Base-by-base conservation (phyloP, 2,329 filamentous ascomycete genomes). In the Xylariaceae sp. region DNA sequence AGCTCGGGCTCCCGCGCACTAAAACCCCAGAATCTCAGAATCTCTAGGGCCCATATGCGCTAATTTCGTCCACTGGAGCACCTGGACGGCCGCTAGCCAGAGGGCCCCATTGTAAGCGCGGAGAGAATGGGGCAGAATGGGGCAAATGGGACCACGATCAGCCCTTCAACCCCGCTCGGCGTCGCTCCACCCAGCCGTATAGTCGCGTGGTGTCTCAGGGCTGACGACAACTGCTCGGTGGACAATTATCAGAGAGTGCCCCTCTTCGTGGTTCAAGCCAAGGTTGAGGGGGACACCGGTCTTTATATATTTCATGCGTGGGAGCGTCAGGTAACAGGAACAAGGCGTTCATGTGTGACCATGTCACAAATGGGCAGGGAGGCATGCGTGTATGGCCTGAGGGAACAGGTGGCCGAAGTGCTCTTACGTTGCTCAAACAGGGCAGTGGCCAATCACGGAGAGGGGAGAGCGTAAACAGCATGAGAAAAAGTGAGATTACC, bases 351-450 rank as follows among this genome's bases (percentile, higher is more conserved):
- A 6, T 6, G 24, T 26, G 24, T 26, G 12, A 12, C 7, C 24
- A 5, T 11, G 24, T 11, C 5, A 26, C 12, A 12, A 5, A 26
- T 5, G 12, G 5, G 21, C 10, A 8, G 14, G 11, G 8, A 7
- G 25, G 8, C 25, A 14, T 7, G 11, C 8, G 14, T 28, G 14
- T 19, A 17, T 16, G 6, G 27, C 7, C n/a, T n/a, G 27, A 16
- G 10, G 6, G 17, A 15, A n/a, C 27, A 16, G 27, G 27, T 16
- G 14, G 14, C 14, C 15, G 27, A n/a, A 29, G 14, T 15, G 14
- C 17, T 29, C 27, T 29, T 29, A 29, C 27, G 27, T 29, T 16
- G 27, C 27, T 29, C 10, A 29, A 16, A 29, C 27, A 17, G 6
- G 27, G 17, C 14, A 29, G 5, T n/a, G 17, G 27, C 27, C 27